Evolutionary conservation across 2,329 filamentous ascomycete genomes (phyloP), one percentile per base, ranked within the genome.

Genomic region (Colletotrichum godetiae): DNA sequence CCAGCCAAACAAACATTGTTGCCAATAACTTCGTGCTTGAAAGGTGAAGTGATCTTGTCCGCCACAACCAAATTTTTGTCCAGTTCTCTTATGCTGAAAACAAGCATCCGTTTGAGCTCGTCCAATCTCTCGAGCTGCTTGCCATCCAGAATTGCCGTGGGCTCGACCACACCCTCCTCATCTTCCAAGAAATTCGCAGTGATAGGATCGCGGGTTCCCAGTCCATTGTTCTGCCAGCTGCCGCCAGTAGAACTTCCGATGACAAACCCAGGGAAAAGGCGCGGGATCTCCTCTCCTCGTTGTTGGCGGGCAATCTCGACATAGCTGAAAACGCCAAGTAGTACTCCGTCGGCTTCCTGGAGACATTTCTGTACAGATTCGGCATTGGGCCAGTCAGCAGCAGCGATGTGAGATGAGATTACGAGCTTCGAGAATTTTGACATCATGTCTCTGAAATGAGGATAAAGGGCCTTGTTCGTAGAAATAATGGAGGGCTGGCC

Each of bases 401-500:
- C 95, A 52, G 97, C 97, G 80, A 99, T 98, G 81, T 99, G 97
- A 15, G 97, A 98, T 3, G 97, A 99, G 61, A 99, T 92, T 57
- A 99, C 97, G 11, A 99, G 88, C 82, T 99, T 99, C n/a, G 97
- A 98, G 82, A 99, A 99, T 78, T 97, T 95, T 57, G 97, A 98
- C 97, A 99, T 99, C 92, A 98, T 98, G 81, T 98, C 97, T 67
- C 97, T 90, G 84, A 99, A 99, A 83, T 98, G 95, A 29, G 97
- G 97, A 80, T 98, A 98, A 19, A 99, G 87, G 0, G 95, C 94
- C 82, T 98, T 98, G 86, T 99, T 99, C 5, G 95, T 97, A 7
- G 95, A 98, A 73, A 99, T 99, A 79, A 99, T 98, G n/a, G 97
- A 98, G 5, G 97, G 97, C 77, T 98, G 97, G 55, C 97, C 97